These are phyloP conservation scores for Berberis vulgaris DNA, from an alignment of 164 flowering plant genomes.

Conservation along the genomic window DNA sequence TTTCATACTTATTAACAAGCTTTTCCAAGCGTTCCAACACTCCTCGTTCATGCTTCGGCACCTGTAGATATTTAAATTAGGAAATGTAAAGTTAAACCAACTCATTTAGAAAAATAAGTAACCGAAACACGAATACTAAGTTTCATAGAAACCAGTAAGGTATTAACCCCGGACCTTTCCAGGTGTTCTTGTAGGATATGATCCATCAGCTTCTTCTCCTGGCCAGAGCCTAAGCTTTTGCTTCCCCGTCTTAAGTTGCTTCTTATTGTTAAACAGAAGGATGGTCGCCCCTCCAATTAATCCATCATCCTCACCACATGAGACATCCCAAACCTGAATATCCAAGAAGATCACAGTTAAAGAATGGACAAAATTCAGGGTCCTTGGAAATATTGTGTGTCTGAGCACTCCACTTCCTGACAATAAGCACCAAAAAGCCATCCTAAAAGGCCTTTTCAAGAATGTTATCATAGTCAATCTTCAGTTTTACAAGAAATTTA, in stretches of 20 bases:
- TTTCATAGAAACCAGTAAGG: background rate
- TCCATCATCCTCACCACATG: constrained; percentile 66
- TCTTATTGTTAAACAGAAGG: constrained; percentile 83
- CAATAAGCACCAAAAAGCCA: no score
- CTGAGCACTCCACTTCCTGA: no score
- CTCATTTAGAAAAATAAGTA: no score
- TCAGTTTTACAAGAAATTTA: no score
- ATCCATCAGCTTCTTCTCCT: constrained; percentile 91
- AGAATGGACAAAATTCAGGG: no score
- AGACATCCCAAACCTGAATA: constrained; percentile 89
- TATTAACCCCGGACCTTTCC: constrained; percentile 62
- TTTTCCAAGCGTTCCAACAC: constrained; percentile 91
- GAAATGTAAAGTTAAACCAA: background rate
- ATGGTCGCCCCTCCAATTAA: constrained; percentile 93
- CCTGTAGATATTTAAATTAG: constrained; percentile 32
- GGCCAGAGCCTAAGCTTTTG: constrained; percentile 93
- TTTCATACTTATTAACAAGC: constrained; percentile 89
- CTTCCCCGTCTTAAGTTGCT: constrained; percentile 91
- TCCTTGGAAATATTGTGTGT: no score
- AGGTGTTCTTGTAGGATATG: constrained; percentile 76
- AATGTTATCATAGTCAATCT: no score
- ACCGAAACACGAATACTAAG: background rate
- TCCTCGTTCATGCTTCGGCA: constrained; percentile 88
- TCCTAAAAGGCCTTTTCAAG: no score
- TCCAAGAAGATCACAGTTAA: constrained; percentile 2